phyloP scores from a whole-genome alignment of 139 green algal genomes.

The Chlamydomonas schloesseri region DNA sequence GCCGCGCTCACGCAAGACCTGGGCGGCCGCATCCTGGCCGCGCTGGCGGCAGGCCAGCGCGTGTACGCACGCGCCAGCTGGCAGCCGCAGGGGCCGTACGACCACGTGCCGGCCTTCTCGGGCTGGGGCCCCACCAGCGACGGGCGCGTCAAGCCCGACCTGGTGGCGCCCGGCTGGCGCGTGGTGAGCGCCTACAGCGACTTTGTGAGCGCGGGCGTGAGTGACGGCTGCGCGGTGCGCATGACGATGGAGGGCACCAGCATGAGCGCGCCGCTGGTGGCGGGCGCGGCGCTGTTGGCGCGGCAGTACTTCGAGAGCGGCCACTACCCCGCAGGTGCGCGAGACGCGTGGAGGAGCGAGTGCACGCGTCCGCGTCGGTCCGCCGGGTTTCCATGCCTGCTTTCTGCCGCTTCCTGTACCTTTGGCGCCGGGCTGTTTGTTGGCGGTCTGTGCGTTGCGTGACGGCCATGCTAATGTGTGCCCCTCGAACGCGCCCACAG shows the following conservation, averaged over 20 bases:
- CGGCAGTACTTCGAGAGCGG: slow-evolving; percentile 84
- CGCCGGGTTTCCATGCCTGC: too few species aligned
- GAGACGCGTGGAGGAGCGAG: background rate
- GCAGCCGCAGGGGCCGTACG: slow-evolving; percentile 57
- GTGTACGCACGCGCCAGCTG: background rate
- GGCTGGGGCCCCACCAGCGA: slow-evolving; percentile 78
- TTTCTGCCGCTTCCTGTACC: too few species aligned
- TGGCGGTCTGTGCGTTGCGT: too few species aligned
- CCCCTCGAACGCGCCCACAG: background rate
- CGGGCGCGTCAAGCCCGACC: slow-evolving; percentile 84
- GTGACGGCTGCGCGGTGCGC: background rate
- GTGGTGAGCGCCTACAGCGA: background rate
- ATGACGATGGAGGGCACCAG: slow-evolving; percentile 70
- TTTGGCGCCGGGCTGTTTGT: too few species aligned
- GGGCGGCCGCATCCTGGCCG: background rate
- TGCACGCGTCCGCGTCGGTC: too few species aligned
- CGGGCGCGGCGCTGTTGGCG: slow-evolving; percentile 62
- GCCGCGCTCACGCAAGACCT: slow-evolving; percentile 29
- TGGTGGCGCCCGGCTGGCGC: slow-evolving; percentile 75
- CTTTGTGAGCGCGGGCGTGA: background rate
- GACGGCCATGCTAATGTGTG: background rate
- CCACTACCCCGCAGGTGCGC: slow-evolving; percentile 65
- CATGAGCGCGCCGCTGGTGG: slow-evolving; percentile 84
- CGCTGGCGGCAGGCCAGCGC: background rate
- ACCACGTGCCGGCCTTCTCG: slow-evolving; percentile 68